A percentile compares a stretch with the other conserved stretches of the same genome.
phyloP scores from a whole-genome alignment of 148 eudicot species.

The Vaccinium myrtillus region DNA sequence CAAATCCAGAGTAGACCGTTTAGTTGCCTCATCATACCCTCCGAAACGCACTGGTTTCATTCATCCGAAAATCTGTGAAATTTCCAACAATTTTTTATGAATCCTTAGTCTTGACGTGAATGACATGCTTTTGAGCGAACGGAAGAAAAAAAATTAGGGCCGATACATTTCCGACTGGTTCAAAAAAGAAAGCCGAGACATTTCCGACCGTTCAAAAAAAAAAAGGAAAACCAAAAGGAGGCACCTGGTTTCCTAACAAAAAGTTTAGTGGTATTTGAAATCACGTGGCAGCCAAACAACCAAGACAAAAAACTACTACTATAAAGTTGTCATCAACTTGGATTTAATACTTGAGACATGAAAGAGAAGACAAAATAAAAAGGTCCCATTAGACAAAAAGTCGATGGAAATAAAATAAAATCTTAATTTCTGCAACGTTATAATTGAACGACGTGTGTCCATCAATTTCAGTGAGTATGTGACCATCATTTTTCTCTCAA shows the following conservation, averaged over 20 bases:
- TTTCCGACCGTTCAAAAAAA: no score
- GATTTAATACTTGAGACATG: neutral
- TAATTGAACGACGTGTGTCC: neutral
- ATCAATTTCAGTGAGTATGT: neutral
- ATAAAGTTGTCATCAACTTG: neutral
- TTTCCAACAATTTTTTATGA: no score
- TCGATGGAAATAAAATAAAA: neutral
- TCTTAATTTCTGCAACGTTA: neutral
- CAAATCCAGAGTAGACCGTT: no score
- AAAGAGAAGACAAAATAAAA: neutral
- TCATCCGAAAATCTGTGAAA: no score
- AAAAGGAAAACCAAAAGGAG: neutral
- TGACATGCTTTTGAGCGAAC: no score
- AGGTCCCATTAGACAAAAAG: slow-evolving; percentile 1
- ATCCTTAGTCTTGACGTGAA: no score
- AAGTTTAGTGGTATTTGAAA: neutral
- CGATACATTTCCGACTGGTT: no score
- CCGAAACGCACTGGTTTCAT: no score
- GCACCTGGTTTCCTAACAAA: neutral
- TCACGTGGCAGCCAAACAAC: neutral
- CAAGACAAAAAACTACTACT: neutral
- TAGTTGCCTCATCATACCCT: no score
- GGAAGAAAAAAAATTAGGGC: no score
- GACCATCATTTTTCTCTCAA: neutral
- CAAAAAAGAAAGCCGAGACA: no score